These are phyloP conservation scores for Capronia americana DNA, from an alignment of 2,329 filamentous ascomycete genomes.

Conservation along the genomic window DNA sequence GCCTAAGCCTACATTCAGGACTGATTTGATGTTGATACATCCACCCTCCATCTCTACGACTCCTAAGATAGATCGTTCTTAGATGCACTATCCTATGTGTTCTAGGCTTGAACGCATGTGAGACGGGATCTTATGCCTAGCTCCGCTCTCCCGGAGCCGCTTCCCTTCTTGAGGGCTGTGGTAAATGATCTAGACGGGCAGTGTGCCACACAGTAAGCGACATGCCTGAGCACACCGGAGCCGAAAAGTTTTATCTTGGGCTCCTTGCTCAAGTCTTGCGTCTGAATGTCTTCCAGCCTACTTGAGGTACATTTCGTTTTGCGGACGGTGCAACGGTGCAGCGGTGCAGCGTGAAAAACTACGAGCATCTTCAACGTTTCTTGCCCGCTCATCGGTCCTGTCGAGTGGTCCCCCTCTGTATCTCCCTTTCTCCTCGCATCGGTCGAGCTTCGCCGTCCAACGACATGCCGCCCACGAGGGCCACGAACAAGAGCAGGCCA, in stretches of 20 bases:
- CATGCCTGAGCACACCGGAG: background rate
- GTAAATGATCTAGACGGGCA: background rate
- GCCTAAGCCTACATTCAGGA: background rate
- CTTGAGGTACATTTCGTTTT: background rate
- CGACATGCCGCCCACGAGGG: background rate
- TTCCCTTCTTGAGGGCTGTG: background rate
- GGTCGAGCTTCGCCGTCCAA: background rate
- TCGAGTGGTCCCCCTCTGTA: background rate
- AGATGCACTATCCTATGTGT: background rate
- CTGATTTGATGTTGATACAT: background rate
- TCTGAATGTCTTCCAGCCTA: background rate
- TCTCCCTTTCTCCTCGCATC: background rate
- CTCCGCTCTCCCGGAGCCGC: background rate
- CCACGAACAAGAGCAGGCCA: background rate
- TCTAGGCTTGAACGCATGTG: background rate
- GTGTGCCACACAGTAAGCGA: background rate
- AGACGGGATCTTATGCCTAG: background rate
- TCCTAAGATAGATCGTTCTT: background rate
- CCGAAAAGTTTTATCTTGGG: background rate
- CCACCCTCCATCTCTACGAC: too few species aligned
- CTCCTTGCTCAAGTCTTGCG: background rate
- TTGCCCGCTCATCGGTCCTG: background rate
- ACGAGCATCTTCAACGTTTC: background rate
- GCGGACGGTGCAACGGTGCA: too few species aligned
- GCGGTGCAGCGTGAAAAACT: background rate